Conservation (phyloP, 1,284 basidiomycete genomes). For the Cutaneotrichosporon sp. region DNA sequence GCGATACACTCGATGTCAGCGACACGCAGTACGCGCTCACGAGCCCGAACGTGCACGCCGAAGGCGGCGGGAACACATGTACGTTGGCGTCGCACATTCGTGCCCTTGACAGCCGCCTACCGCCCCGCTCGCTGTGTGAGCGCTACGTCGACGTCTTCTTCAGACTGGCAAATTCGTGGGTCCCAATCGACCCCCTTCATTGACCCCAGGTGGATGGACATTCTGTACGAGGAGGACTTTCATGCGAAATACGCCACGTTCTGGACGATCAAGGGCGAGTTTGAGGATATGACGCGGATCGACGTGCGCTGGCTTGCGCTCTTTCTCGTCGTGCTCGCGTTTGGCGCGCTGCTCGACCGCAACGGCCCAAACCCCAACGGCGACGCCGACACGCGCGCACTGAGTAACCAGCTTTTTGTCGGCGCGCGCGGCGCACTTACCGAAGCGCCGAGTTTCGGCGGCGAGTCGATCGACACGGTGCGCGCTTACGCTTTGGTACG, state of each 20-base stretch:
- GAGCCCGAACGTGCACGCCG: constrained; percentile 7
- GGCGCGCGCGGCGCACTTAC: constrained; percentile 24
- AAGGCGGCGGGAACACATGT: too few relatives aligned
- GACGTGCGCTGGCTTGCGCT: constrained; percentile 33
- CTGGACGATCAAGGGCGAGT: constrained; percentile 24
- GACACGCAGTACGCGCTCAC: constrained; percentile 15
- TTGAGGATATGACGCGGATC: constrained; percentile 23
- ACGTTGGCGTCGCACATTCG: constrained; percentile 21
- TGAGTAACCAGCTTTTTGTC: constrained; percentile 23
- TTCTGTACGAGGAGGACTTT: constrained; percentile 32
- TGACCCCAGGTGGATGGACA: constrained; percentile 25
- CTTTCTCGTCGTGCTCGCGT: constrained; percentile 31
- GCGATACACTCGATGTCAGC: constrained; percentile 10
- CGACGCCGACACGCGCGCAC: constrained; percentile 16
- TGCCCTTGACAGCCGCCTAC: constrained; percentile 22
- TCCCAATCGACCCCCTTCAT: background rate
- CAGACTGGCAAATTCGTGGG: constrained; percentile 27
- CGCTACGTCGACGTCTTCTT: constrained; percentile 25
- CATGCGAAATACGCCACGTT: constrained; percentile 21
- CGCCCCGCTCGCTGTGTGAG: constrained; percentile 22
- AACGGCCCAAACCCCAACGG: constrained; percentile 4
- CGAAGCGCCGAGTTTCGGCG: constrained; percentile 27
- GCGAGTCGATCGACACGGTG: constrained; percentile 33
- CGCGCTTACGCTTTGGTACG: constrained; percentile 25
- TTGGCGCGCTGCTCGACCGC: constrained; percentile 27